phyloP scores from a whole-genome alignment of 2,329 filamentous ascomycete species.

The Colletotrichum simmondsii region DNA sequence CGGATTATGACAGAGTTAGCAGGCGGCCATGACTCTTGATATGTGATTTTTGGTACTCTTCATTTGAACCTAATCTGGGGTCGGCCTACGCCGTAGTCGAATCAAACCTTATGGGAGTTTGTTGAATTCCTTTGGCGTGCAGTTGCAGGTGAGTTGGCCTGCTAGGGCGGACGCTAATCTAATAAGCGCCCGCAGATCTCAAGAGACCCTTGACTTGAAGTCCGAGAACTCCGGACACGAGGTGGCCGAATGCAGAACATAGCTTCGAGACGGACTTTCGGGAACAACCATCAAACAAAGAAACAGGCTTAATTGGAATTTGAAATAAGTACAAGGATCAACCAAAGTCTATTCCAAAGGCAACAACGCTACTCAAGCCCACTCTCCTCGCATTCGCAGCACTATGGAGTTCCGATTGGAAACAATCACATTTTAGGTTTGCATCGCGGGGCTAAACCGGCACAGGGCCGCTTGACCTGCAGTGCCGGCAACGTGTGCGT shows the following conservation, averaged over 20 bases:
- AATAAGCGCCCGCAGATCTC: not conserved
- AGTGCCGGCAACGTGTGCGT: not conserved
- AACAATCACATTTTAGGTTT: not conserved
- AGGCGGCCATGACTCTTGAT: not conserved
- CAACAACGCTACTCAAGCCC: not conserved
- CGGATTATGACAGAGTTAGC: not conserved
- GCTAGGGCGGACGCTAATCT: not conserved
- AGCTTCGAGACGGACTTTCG: not conserved
- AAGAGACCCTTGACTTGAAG: not conserved
- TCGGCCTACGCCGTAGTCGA: not conserved
- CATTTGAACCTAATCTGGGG: not conserved
- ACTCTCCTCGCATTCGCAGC: not conserved
- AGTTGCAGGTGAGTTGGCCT: too few species aligned
- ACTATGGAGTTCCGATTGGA: not conserved
- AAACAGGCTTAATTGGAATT: conserved; percentile 1
- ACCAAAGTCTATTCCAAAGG: conserved; percentile 6
- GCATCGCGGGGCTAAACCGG: not conserved
- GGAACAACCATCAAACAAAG: not conserved
- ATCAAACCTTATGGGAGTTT: too few species aligned
- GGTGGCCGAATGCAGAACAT: not conserved
- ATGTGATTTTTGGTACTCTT: too few species aligned
- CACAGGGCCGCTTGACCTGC: not conserved
- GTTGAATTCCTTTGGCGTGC: too few species aligned
- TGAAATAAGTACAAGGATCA: not conserved
- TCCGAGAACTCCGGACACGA: conserved; percentile 14